Conservation (phyloP, 129 eudicot genomes). For the Silybum marianum region DNA sequence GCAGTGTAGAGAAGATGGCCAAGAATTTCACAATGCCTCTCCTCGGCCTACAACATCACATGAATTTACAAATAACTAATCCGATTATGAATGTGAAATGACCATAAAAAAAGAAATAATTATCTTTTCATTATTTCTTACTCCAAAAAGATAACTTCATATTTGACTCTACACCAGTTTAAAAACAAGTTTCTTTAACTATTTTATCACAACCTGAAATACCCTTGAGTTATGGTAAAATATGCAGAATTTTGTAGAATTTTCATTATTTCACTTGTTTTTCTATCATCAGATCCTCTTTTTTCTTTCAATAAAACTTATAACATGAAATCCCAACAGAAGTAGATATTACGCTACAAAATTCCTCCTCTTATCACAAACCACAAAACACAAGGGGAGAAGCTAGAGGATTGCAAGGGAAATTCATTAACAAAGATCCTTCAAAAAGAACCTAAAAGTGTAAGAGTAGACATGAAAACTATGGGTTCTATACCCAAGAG, state of each 20-base stretch:
- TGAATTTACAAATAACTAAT: neutral
- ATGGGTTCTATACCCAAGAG: neutral
- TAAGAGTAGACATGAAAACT: neutral
- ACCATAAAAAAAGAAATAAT: neutral
- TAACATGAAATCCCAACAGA: neutral
- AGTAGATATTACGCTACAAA: neutral
- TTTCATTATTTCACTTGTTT: no score
- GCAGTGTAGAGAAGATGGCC: slow-evolving; percentile 91
- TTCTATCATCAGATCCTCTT: neutral
- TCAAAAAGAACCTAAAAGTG: neutral
- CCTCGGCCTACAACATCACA: slow-evolving; percentile 73
- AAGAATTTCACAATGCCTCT: slow-evolving; percentile 82
- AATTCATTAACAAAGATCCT: neutral
- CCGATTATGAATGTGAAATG: neutral
- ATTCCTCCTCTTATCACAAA: neutral
- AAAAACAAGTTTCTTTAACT: neutral
- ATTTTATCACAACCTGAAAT: neutral
- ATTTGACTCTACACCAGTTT: neutral
- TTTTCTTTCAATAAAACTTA: neutral
- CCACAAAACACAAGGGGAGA: neutral
- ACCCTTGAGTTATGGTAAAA: neutral
- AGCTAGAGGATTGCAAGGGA: neutral
- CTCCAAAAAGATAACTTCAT: neutral
- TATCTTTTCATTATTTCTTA: slow-evolving; percentile 5
- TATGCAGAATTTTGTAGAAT: neutral